A percentile compares a stretch with the other conserved stretches of the same genome.
Conservation (phyloP, 31 red algal species). For the Odonthalia washingtoniensis region DNA sequence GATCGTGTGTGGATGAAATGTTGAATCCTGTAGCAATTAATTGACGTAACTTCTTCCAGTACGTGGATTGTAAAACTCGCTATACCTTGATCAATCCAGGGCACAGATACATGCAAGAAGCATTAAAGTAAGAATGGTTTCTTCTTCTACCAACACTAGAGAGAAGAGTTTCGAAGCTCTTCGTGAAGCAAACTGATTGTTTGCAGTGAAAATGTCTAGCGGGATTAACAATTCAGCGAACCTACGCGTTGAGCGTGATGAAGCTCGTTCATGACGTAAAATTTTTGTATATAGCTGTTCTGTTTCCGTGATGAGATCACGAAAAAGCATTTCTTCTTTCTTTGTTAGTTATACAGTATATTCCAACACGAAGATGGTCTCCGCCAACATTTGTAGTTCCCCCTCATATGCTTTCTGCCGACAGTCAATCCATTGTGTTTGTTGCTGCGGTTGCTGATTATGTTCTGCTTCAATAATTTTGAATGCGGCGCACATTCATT, state of each 20-base stretch:
- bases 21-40: constrained; percentile 65
- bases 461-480: no score
- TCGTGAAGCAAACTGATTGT: not conserved
- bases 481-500: no score
- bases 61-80: constrained; percentile 76
- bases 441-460: no score
- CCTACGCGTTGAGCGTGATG: not conserved
- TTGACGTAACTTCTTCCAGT: constrained; percentile 78
- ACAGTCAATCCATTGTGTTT: no score
- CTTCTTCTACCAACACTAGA: constrained; percentile 55
- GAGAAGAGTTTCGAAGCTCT: constrained; percentile 36
- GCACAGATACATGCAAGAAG: constrained; percentile 81
- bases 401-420: no score
- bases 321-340: constrained; percentile 65
- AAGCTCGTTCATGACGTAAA: constrained; percentile 1
- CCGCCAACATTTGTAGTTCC: constrained; percentile 67
- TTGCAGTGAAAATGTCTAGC: constrained; percentile 14
- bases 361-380: constrained; percentile 74
- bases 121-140: constrained; percentile 70
- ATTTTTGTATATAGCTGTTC: constrained; percentile 16
- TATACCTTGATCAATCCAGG: constrained; percentile 85
- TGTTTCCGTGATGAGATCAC: constrained; percentile 39
- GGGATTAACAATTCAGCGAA: not conserved
- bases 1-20: constrained; percentile 63
- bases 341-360: constrained; percentile 87